Conservation (phyloP, 2,329 filamentous ascomycete species). For the Leptographium radiaticola region DNA sequence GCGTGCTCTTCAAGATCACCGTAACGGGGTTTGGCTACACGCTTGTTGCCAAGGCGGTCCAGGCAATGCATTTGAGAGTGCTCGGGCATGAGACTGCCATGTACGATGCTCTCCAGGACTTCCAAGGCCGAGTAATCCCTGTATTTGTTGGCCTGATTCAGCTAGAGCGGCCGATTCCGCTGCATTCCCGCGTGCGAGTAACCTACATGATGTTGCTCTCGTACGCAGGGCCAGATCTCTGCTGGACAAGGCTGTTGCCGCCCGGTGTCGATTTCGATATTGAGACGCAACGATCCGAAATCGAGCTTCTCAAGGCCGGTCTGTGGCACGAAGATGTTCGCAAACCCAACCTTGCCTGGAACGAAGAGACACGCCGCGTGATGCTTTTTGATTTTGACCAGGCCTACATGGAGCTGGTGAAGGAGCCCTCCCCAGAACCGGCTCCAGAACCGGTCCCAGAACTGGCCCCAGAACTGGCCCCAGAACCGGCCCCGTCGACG, state of each 20-base stretch:
- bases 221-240: conserved; percentile 1
- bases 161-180: neutral
- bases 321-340: conserved; percentile 1
- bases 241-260: neutral
- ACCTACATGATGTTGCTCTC: conserved; percentile 4
- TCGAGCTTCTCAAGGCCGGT: neutral
- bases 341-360: conserved; percentile 1
- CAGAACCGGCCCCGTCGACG: no score
- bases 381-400: conserved; percentile 5
- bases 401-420: neutral
- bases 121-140: conserved; percentile 2
- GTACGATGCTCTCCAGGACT: neutral
- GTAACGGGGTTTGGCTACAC: conserved; percentile 5
- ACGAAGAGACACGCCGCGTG: neutral
- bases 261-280: neutral
- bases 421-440: neutral
- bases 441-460: neutral
- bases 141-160: conserved; percentile 2
- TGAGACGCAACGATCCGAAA: neutral
- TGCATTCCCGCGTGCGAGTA: neutral
- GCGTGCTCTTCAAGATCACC: conserved; percentile 3
- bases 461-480: neutral
- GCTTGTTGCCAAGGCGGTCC: conserved; percentile 2
- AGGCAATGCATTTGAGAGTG: neutral
- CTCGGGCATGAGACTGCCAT: neutral